phyloP scores from a whole-genome alignment of 148 eudicot genomes.

The Selenicereus undatus region DNA sequence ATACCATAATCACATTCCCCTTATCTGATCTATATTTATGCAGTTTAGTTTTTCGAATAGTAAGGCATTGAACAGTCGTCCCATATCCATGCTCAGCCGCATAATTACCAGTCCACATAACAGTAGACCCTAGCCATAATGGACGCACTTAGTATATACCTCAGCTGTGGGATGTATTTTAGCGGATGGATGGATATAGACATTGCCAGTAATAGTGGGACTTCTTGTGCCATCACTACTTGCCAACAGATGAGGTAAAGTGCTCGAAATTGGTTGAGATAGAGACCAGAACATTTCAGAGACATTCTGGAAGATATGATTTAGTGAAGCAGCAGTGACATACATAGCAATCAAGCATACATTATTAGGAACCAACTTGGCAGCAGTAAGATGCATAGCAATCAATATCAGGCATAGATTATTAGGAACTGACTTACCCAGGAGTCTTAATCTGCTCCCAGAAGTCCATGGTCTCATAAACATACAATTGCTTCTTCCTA shows the following conservation, averaged over 20 bases:
- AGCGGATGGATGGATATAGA: no score
- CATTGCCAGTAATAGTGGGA: slow-evolving; percentile 59
- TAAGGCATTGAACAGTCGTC: no score
- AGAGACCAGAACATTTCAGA: slow-evolving; percentile 60
- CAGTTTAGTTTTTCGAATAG: no score
- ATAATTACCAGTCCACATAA: no score
- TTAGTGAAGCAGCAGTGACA: background rate
- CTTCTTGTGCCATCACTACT: slow-evolving; percentile 59
- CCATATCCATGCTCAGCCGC: no score
- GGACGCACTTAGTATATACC: no score
- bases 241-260: slow-evolving; percentile 50
- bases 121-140: no score
- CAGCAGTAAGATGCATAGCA: slow-evolving; percentile 12
- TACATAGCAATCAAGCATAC: background rate
- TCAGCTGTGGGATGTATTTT: slow-evolving; percentile 60
- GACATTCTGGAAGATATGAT: slow-evolving; percentile 53
- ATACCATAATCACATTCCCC: no score
- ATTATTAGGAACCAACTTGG: slow-evolving; percentile 20
- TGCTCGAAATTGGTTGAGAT: slow-evolving; percentile 58
- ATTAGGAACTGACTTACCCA: slow-evolving; percentile 48
- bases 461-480: slow-evolving; percentile 79
- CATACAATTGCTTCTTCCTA: slow-evolving; percentile 74
- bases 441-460: slow-evolving; percentile 99
- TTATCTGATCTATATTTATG: no score
- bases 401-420: slow-evolving; percentile 2